Evolutionary conservation across 441 rosid genomes (phyloP).

Genomic region (Rhodomyrtus psidioides): DNA sequence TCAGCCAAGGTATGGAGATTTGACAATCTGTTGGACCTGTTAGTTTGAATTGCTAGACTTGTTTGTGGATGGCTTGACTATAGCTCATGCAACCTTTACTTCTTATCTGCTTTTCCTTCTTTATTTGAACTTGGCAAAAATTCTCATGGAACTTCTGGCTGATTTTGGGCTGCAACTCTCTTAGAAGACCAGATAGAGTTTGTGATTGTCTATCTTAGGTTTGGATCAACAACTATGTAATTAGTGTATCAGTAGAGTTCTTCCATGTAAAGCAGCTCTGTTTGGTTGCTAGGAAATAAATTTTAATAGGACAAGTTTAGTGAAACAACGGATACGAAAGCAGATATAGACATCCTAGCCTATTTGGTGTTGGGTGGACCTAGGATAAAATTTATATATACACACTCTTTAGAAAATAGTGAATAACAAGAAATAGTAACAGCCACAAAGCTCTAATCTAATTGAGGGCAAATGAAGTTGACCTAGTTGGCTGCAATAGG

Average conservation of each 20-base stretch:
- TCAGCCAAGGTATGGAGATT: slow-evolving; percentile 65
- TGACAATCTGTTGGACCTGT: not conserved
- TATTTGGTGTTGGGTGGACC: not conserved
- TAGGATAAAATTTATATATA: not conserved
- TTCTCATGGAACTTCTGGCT: not conserved
- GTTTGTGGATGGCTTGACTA: not conserved
- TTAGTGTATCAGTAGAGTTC: not conserved
- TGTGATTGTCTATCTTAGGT: not conserved
- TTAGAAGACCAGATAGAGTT: not conserved
- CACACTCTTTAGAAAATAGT: not conserved
- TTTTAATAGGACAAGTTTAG: not conserved
- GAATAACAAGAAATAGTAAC: not conserved
- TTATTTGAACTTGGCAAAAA: not conserved
- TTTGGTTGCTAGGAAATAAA: not conserved
- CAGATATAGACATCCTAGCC: not conserved
- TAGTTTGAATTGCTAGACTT: not conserved
- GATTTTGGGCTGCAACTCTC: not conserved
- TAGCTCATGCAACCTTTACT: not conserved
- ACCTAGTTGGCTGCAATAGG: not conserved
- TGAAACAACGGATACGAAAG: not conserved
- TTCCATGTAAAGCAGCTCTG: not conserved
- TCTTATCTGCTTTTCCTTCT: not conserved
- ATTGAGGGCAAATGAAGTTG: not conserved
- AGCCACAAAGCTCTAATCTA: not conserved
- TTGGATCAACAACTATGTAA: not conserved